phyloP scores from a whole-genome alignment of 2,329 filamentous ascomycete species.

The Coleophoma cylindrospora region DNA sequence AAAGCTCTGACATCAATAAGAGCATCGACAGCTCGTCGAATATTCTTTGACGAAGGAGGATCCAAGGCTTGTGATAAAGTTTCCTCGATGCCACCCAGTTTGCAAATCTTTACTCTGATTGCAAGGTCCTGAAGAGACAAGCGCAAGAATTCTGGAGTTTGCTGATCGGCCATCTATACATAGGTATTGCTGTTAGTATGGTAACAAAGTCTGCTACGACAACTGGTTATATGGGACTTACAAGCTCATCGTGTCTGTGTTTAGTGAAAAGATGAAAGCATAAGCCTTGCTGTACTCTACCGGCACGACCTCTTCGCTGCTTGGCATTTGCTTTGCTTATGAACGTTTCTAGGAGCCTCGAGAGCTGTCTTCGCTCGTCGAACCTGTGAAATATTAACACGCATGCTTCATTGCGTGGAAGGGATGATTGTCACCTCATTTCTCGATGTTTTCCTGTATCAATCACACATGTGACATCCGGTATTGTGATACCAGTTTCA shows the following conservation, averaged over 20 bases:
- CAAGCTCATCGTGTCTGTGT: conserved; percentile 72
- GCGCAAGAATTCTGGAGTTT: conserved; percentile 93
- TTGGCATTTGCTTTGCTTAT: conserved; percentile 95
- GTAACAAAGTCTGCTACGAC: neutral
- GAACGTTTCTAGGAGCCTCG: conserved; percentile 86
- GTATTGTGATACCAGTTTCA: conserved; percentile 97
- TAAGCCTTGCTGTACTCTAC: conserved; percentile 88
- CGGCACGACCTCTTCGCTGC: conserved; percentile 87
- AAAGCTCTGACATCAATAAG: conserved; percentile 89
- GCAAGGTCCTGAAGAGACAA: conserved; percentile 92
- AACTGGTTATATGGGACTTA: conserved; percentile 9
- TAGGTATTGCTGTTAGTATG: neutral
- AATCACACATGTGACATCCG: conserved; percentile 94
- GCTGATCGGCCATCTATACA: conserved; percentile 71
- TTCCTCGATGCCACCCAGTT: conserved; percentile 87
- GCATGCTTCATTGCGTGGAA: no score
- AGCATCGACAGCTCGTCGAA: conserved; percentile 86
- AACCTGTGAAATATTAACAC: conserved; percentile 39
- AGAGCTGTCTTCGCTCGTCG: conserved; percentile 88
- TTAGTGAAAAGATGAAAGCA: conserved; percentile 97
- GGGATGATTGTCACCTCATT: conserved; percentile 54
- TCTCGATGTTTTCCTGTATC: conserved; percentile 96
- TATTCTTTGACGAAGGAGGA: conserved; percentile 85
- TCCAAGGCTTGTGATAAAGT: conserved; percentile 86
- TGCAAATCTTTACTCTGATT: conserved; percentile 96